These are phyloP conservation scores for Cyclotella cryptica DNA, from an alignment of 108 stramenopile genomes.

Conservation along the genomic window DNA sequence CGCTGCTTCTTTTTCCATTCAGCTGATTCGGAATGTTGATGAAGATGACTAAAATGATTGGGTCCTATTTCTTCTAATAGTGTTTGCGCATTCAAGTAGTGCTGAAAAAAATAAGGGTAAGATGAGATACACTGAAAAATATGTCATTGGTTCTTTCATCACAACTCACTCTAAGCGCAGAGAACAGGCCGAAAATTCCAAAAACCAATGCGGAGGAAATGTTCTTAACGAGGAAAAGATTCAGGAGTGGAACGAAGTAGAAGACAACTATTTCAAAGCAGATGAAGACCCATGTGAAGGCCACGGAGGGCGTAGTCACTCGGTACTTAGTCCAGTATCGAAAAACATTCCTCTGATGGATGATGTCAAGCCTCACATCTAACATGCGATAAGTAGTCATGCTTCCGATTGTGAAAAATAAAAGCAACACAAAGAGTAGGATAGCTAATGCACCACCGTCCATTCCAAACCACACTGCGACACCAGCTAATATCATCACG, in stretches of 20 bases:
- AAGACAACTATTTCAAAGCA: constrained; percentile 51
- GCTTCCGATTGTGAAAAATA: constrained; percentile 2
- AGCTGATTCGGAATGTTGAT: not conserved
- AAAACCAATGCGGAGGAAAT: constrained; percentile 33
- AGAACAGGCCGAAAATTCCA: constrained; percentile 35
- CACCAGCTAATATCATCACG: constrained; percentile 25
- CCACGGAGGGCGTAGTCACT: constrained; percentile 37
- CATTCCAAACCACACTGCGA: constrained; percentile 37
- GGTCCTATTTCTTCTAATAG: constrained; percentile 30
- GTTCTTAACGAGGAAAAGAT: constrained; percentile 29
- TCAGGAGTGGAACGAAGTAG: constrained; percentile 48
- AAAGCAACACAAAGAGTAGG: constrained; percentile 12
- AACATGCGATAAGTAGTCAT: constrained; percentile 13
- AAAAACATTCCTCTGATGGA: constrained; percentile 9
- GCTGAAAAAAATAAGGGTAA: not conserved
- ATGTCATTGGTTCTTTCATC: not conserved
- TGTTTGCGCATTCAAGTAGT: constrained; percentile 43
- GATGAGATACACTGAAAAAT: not conserved
- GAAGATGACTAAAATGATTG: constrained; percentile 10
- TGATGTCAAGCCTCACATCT: constrained; percentile 19
- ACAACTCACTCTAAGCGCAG: not conserved
- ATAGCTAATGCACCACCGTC: constrained; percentile 12
- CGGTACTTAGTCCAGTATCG: constrained; percentile 39
- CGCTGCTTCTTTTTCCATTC: constrained; percentile 36
- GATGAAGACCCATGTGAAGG: constrained; percentile 50